These are phyloP conservation scores for Lentinus polychrous DNA, from an alignment of 1,284 basidiomycete species.

Conservation along the genomic window DNA sequence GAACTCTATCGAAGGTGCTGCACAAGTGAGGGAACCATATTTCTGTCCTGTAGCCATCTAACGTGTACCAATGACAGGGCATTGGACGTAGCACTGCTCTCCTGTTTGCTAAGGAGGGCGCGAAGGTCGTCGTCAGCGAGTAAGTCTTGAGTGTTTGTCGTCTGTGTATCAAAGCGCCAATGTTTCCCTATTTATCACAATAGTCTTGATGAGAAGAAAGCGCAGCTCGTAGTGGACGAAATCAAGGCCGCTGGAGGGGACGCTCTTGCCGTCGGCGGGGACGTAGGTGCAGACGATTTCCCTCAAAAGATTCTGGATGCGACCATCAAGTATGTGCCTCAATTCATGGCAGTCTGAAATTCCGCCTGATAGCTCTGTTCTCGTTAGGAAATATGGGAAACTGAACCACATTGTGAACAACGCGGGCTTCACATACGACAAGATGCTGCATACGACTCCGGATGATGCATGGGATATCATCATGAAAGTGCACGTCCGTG, in stretches of 20 bases:
- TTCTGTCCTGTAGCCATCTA: not conserved
- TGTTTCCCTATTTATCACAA: not conserved
- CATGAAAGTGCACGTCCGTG: conserved; percentile 73
- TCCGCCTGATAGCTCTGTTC: not conserved
- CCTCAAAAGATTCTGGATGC: conserved; percentile 73
- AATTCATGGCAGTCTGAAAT: no score
- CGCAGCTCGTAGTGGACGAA: conserved; percentile 62
- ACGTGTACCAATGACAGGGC: conserved; percentile 43
- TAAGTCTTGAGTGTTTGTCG: conserved; percentile 29
- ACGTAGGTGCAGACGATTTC: conserved; percentile 78
- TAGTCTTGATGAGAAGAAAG: conserved; percentile 64
- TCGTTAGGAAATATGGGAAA: conserved; percentile 63
- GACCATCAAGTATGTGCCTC: conserved; percentile 59
- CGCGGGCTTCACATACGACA: conserved; percentile 84
- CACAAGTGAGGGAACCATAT: conserved; percentile 44
- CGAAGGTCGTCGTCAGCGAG: conserved; percentile 83
- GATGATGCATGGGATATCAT: conserved; percentile 82
- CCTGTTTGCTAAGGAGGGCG: conserved; percentile 79
- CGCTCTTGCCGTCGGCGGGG: conserved; percentile 64
- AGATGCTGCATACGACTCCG: conserved; percentile 82
- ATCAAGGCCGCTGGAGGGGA: conserved; percentile 71
- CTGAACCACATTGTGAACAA: conserved; percentile 87
- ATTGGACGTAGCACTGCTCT: conserved; percentile 72
- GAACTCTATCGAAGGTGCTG: conserved; percentile 46
- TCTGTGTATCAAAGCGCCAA: not conserved